These are phyloP conservation scores for Hamamelis virginiana DNA, from an alignment of 164 flowering plant genomes.

Conservation along the genomic window DNA sequence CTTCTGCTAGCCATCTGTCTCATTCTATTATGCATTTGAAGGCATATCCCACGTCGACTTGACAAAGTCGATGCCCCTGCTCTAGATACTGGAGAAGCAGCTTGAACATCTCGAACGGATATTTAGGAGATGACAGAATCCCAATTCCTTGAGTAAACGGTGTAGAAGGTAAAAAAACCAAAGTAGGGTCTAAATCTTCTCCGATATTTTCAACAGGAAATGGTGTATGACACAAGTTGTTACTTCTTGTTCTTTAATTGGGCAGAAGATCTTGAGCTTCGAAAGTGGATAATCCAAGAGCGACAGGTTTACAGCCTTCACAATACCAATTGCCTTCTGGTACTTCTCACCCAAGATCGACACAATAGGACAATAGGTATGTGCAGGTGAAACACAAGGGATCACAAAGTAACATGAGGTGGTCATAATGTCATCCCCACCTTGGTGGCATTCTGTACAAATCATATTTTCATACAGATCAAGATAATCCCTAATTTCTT, in stretches of 20 bases:
- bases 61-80: slow-evolving; percentile 68
- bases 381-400: slow-evolving; percentile 98
- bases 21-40: slow-evolving; percentile 62
- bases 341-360: slow-evolving; percentile 89
- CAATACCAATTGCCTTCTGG: slow-evolving; percentile 99
- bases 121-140: slow-evolving; percentile 49
- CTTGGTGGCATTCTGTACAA: slow-evolving; percentile 86
- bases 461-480: slow-evolving; percentile 89
- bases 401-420: slow-evolving; percentile 92
- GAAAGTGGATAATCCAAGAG: slow-evolving; percentile 47
- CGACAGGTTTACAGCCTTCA: slow-evolving; percentile 73
- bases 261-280: slow-evolving; percentile 35
- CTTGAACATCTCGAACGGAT: slow-evolving; percentile 35
- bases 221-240: slow-evolving; percentile 25
- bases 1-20: slow-evolving; percentile 24
- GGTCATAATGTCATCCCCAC: slow-evolving; percentile 97
- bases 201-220: slow-evolving; percentile 31
- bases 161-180: slow-evolving; percentile 39
- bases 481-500: slow-evolving; percentile 79
- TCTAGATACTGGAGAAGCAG: slow-evolving; percentile 56
- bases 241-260: slow-evolving; percentile 34
- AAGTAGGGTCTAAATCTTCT: slow-evolving; percentile 39
- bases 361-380: slow-evolving; percentile 96
- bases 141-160: slow-evolving; percentile 35
- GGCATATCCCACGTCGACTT: slow-evolving; percentile 74